Percentiles rank a stretch among this genome's conserved stretches.
phyloP scores from a whole-genome alignment of 495 filamentous ascomycete species.

The Aspergillus biplanus region DNA sequence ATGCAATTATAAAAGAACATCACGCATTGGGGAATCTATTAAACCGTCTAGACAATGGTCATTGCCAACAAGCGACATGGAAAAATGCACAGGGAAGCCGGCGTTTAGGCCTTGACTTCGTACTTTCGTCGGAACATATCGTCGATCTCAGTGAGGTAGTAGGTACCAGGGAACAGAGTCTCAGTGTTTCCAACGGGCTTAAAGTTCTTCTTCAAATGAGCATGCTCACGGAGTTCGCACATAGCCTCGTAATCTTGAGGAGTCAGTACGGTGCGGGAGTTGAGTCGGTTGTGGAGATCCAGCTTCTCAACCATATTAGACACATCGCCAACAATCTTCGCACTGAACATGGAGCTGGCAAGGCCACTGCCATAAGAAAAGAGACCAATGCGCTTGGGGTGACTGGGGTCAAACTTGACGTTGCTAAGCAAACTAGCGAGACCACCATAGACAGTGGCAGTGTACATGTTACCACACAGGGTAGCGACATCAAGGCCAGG shows the following conservation, averaged over 20 bases:
- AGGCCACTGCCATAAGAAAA: conserved; percentile 97
- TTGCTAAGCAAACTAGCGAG: conserved; percentile 77
- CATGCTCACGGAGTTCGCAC: conserved; percentile 91
- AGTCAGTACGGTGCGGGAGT: conserved; percentile 68
- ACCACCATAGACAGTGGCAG: conserved; percentile 88
- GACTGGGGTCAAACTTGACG: conserved; percentile 66
- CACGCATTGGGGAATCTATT: conserved; percentile 44
- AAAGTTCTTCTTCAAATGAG: conserved; percentile 91
- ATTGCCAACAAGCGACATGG: conserved; percentile 36
- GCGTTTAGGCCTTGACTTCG: conserved; percentile 76
- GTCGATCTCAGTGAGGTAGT: conserved; percentile 89
- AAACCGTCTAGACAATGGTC: conserved; percentile 42
- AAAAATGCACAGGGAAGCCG: conserved; percentile 21
- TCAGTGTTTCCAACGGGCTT: conserved; percentile 76
- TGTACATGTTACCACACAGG: conserved; percentile 99
- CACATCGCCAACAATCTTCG: conserved; percentile 79
- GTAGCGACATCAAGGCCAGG: conserved; percentile 86
- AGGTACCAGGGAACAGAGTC: conserved; percentile 76
- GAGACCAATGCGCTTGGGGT: conserved; percentile 85
- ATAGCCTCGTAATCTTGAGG: conserved; percentile 91
- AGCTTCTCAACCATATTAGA: conserved; percentile 76
- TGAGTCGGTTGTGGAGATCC: conserved; percentile 77
- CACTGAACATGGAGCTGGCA: conserved; percentile 85
- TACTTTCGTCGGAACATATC: conserved; percentile 95
- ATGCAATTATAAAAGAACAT: conserved; percentile 34